Conservation (phyloP, 169 alveolate genomes). For the Eimeria mitis region DNA sequence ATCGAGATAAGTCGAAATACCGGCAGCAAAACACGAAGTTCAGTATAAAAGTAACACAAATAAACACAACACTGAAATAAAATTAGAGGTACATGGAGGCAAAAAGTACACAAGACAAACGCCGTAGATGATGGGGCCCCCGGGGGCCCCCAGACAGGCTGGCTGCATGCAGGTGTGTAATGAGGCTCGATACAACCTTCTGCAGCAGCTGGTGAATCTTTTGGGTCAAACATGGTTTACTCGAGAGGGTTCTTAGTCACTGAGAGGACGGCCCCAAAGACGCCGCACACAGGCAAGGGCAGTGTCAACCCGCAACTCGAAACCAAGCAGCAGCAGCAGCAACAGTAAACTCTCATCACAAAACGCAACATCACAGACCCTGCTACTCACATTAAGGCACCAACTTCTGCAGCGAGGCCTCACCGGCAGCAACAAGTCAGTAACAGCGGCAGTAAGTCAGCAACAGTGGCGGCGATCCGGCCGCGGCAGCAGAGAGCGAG, state of each 20-base stretch:
- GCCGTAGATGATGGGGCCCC: neutral
- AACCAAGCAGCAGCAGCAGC: neutral
- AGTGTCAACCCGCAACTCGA: neutral
- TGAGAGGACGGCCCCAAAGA: neutral
- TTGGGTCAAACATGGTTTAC: neutral
- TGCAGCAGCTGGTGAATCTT: neutral
- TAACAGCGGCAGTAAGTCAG: neutral
- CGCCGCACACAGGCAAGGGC: neutral
- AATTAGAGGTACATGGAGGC: neutral
- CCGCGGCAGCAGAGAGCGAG: neutral
- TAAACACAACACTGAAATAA: neutral
- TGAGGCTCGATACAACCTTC: neutral
- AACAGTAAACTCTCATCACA: neutral
- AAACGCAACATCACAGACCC: neutral
- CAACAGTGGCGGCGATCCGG: neutral
- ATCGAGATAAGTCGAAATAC: neutral
- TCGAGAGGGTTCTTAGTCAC: neutral
- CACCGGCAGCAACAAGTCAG: neutral
- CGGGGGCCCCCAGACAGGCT: neutral
- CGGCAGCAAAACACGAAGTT: neutral
- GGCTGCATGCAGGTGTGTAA: neutral
- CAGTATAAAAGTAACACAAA: no score
- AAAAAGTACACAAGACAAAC: neutral
- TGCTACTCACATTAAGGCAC: neutral
- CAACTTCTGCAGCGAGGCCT: neutral